Base-by-base conservation (phyloP, 805 yeast species). In the Kluyveromyces nonfermentans region DNA sequence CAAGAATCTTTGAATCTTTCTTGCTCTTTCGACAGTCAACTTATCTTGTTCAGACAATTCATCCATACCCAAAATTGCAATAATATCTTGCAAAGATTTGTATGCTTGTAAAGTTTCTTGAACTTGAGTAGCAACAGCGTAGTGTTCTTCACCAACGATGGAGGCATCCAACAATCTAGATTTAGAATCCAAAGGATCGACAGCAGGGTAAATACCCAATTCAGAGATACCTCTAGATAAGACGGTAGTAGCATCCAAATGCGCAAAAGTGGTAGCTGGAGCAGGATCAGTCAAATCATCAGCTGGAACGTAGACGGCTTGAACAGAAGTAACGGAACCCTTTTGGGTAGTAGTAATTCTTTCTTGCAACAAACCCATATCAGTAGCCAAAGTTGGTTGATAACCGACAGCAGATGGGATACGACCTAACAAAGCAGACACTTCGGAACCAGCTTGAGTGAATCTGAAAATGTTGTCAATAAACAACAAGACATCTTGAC, bases 361-460 rank as follows among this genome's bases (percentile, higher is more conserved):
- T 80, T 93, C 98, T 81, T 93, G 98, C 70, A 93, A 80, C 70
- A 87, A 80, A 87, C 98, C 98, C 98, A 93, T 93, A 88, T 93
- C 98, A 67, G 98, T 93, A 78, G 98, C 96, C 77, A 90, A 81
- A 63, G 98, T 90, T 74, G 98, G 98, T 79, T 90, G 98, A 77
- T 90, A 90, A 86, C 98, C 98, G 87, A 93, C 98, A 64, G 98
- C 98, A 60, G 98, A 93, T 73, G 98, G 98, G 71, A 90, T 90
- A 86, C 98, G 96, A 77, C 98, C 98, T 70, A 90, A 79, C 76
- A 90, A 79, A 61, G 98, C 98, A 71, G 97, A 90, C 71, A 93
- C 98, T 79, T 90, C 98, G 59, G 98, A 93, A 86, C 98, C 98
- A 70, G 98, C 98, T 82, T 90, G 98, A 72, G 98, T 90, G 82